Percentiles rank a stretch among this genome's conserved stretches.
phyloP scores from a whole-genome alignment of 768 basidiomycete genomes.

The Artomyces pyxidatus region DNA sequence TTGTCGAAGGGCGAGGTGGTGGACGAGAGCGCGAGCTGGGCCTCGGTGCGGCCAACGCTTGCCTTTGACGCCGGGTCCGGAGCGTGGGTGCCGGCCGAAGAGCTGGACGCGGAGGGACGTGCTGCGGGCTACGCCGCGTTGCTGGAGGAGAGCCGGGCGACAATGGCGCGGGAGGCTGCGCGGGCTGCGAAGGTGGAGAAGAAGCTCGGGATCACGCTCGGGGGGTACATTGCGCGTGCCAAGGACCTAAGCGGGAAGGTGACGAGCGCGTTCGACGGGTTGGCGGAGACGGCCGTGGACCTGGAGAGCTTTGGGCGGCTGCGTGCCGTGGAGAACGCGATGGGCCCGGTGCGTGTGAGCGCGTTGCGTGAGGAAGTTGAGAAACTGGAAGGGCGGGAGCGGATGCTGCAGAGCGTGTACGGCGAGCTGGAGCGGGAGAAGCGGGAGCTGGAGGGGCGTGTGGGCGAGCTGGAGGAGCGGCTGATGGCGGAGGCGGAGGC shows the following conservation, averaged over 20 bases:
- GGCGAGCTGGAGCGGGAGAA: constrained; percentile 73
- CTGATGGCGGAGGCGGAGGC: constrained; percentile 81
- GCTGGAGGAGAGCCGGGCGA: constrained; percentile 53
- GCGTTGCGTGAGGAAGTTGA: constrained; percentile 86
- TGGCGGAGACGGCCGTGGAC: constrained; percentile 60
- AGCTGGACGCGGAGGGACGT: constrained; percentile 51
- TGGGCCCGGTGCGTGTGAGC: constrained; percentile 71
- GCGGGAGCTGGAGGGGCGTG: constrained; percentile 47
- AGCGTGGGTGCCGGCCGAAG: constrained; percentile 59
- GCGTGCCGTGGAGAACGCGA: constrained; percentile 60
- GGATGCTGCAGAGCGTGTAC: constrained; percentile 72
- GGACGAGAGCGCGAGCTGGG: constrained; percentile 65
- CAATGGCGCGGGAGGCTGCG: constrained; percentile 72
- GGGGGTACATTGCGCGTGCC: constrained; percentile 84
- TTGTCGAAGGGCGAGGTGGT: constrained; percentile 53
- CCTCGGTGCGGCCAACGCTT: constrained; percentile 50
- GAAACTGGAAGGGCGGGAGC: constrained; percentile 66
- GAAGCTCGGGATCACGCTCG: constrained; percentile 78
- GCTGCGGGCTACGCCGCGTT: constrained; percentile 55
- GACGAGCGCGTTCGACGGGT: constrained; percentile 59
- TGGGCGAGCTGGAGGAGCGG: constrained; percentile 71
- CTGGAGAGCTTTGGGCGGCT: constrained; percentile 74
- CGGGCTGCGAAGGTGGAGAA: constrained; percentile 85
- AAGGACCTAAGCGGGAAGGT: constrained; percentile 57
- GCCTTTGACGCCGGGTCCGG: constrained; percentile 48